Percentiles rank a stretch among this genome's conserved stretches.
These are phyloP conservation scores for Nissolia schottii DNA, from an alignment of 306 rosid species.

Conservation along the genomic window DNA sequence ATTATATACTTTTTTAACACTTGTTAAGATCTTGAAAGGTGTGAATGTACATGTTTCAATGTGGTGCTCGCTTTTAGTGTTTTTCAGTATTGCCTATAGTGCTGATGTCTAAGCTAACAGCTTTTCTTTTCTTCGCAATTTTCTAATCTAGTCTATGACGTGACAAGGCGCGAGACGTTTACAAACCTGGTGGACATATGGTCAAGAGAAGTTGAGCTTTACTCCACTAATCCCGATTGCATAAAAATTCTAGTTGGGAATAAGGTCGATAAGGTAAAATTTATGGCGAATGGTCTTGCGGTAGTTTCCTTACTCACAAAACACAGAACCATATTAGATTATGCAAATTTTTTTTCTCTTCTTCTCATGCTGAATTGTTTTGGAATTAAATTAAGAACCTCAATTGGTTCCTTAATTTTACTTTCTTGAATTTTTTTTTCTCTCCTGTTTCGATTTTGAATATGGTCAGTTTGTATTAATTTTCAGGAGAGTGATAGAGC, in stretches of 20 bases:
- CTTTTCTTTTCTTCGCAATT: neutral
- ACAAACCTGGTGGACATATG: conserved; percentile 65
- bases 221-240: conserved; percentile 61
- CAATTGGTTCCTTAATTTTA: neutral
- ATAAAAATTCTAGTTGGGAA: conserved; percentile 84
- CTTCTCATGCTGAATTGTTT: neutral
- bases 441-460: neutral
- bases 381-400: neutral
- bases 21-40: neutral
- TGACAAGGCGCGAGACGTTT: conserved; percentile 79
- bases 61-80: conserved; percentile 15
- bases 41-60: neutral
- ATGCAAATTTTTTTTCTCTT: neutral
- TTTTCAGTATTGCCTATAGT: conserved; percentile 1
- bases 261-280: conserved; percentile 80
- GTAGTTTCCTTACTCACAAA: neutral
- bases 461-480: neutral
- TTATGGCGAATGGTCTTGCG: neutral
- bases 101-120: conserved; percentile 3
- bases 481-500: conserved; percentile 70
- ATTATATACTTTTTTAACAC: neutral
- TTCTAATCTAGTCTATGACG: conserved; percentile 68
- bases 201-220: conserved; percentile 83
- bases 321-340: neutral
- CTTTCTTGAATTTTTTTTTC: neutral